A percentile compares a stretch with the other conserved stretches of the same genome.
Evolutionary conservation across 495 filamentous ascomycete species (phyloP).

Genomic region (Aspergillus sparsus): DNA sequence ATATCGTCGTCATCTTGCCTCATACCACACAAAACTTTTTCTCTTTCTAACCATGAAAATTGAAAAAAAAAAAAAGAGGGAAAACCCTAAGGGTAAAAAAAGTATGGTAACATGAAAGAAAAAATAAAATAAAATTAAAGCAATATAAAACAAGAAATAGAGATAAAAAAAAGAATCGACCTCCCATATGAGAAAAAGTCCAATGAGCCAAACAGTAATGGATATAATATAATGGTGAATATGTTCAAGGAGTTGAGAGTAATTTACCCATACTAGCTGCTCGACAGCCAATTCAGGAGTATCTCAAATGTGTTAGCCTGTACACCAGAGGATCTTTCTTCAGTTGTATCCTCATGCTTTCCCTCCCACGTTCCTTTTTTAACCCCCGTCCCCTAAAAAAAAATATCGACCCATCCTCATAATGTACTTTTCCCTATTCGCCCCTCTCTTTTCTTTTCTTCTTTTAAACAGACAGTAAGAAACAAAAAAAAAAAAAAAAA

Average conservation of each 20-base stretch:
- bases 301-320: conserved; percentile 8
- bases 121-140: conserved; percentile 1
- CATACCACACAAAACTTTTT: not conserved
- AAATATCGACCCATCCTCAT: conserved; percentile 7
- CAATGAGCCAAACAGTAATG: not conserved
- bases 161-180: conserved; percentile 1
- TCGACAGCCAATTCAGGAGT: conserved; percentile 16
- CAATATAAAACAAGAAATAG: conserved; percentile 4
- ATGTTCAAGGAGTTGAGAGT: conserved; percentile 21
- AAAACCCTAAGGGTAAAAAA: not conserved
- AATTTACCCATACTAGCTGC: conserved; percentile 16
- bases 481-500: conserved; percentile 12
- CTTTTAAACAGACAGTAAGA: conserved; percentile 8
- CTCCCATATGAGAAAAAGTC: conserved; percentile 1
- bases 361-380: not conserved
- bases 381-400: conserved; percentile 1
- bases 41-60: not conserved
- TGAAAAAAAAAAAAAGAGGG: not conserved
- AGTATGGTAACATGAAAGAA: not conserved
- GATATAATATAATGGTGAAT: conserved; percentile 7
- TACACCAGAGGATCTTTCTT: conserved; percentile 12
- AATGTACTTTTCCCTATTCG: conserved; percentile 4
- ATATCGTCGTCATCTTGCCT: conserved; percentile 4
- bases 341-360: not conserved
- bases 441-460: conserved; percentile 20